Base-by-base conservation (phyloP, 2,329 filamentous ascomycete genomes). In the Diaporthe nobilis region DNA sequence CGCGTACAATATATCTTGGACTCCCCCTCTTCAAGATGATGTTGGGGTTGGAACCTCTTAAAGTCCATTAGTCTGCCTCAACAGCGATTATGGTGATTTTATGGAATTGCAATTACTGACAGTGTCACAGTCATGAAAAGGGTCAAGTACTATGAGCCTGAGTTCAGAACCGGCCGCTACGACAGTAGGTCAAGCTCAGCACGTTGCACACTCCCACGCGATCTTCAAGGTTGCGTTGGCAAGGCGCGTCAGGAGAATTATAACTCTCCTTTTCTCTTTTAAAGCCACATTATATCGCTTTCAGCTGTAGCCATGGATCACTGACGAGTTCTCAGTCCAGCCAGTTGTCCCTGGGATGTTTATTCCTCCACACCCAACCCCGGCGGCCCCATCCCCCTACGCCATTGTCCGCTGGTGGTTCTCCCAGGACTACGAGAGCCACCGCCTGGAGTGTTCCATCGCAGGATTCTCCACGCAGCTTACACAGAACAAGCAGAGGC, bases 371-470 rank as follows among this genome's bases (percentile, higher is more conserved):
- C 58, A 73, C 22, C 49, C 31, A 1, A 22, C 39, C 20, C 71
- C 71, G 39, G 58, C 60, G 12, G 58, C 47, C 4, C 71, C 71
- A n/a, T 73, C 71, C 5, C 13, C 17, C 28, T 47, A 6, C 34
- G 44, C 58, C 25, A 10, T 73, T 8, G 31, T 73, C 25, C 71
- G 71, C 28, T 73, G 71, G 71, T 55, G 42, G 49, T 65, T 55
- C n/a, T 61, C 58, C 5, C 58, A 73, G 13, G 47, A 53, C 39
- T 20, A 20, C 37, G 47, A 65, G 25, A 8, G 44, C 49, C 51
- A 73, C 47, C 34, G 51, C 3, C 71, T 65, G 22, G 71, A 73
- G 49, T 57, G 71, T 28, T 61, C 71, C 25, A 60, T 65, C 49
- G 49, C 71, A 42, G 39, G 20, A 22, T 57, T 65, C 25, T 37